Evolutionary conservation across 2,329 filamentous ascomycete species (phyloP).

Genomic region (Zymoseptoria pseudotritici): DNA sequence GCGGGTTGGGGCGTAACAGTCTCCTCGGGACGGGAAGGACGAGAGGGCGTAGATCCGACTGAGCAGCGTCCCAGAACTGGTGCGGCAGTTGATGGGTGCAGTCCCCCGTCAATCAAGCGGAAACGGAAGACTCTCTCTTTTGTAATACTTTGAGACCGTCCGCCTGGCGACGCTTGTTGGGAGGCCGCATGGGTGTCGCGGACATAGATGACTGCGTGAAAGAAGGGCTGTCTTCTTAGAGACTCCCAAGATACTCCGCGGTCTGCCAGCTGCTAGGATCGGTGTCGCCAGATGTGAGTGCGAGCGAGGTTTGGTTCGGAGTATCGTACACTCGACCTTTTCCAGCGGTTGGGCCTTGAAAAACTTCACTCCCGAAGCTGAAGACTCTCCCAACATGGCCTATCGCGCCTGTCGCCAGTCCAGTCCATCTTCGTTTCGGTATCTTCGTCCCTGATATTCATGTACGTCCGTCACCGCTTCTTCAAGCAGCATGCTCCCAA

Average conservation of each 20-base stretch:
- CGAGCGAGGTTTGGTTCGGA: conserved; percentile 9
- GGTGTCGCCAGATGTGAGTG: conserved; percentile 34
- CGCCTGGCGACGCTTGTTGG: conserved; percentile 40
- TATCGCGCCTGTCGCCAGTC: conserved; percentile 53
- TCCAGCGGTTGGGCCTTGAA: conserved; percentile 80
- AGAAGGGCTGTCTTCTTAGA: conserved; percentile 37
- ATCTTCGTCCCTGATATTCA: conserved; percentile 6
- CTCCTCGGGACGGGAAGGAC: too few relatives aligned
- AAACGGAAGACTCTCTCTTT: too few relatives aligned
- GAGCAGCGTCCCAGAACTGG: too few relatives aligned
- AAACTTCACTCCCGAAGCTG: conserved; percentile 70
- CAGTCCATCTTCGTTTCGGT: conserved; percentile 42
- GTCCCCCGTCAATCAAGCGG: too few relatives aligned
- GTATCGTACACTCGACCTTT: conserved; percentile 66
- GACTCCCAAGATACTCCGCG: conserved; percentile 39
- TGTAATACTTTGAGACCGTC: conserved; percentile 24
- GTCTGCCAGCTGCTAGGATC: conserved; percentile 50
- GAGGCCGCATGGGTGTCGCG: conserved; percentile 12
- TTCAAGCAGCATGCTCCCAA: conserved; percentile 28
- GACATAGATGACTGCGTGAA: conserved; percentile 30
- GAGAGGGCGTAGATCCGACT: too few relatives aligned
- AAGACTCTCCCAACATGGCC: conserved; percentile 68
- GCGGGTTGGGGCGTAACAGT: too few relatives aligned
- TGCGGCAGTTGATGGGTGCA: too few relatives aligned
- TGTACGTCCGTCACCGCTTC: conserved; percentile 28